Evolutionary conservation across 306 rosid genomes (phyloP).

Genomic region (Sesbania bispinosa): DNA sequence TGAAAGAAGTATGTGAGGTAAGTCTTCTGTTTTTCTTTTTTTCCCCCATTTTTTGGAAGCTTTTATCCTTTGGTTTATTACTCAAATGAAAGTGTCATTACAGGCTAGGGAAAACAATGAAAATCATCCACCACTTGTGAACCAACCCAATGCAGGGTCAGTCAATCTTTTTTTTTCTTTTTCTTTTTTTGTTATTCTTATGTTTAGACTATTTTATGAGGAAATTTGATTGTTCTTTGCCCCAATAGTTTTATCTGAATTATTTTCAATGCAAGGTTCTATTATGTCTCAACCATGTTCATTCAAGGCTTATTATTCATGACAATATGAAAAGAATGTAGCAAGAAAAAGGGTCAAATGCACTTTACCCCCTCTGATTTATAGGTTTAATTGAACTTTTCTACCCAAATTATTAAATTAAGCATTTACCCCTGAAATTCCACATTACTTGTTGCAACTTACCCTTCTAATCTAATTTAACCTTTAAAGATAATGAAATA

Average conservation of each 20-base stretch:
- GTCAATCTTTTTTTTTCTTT: background rate
- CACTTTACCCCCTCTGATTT: too few relatives aligned
- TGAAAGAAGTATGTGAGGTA: constrained; percentile 60
- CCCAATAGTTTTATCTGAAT: background rate
- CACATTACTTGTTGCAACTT: too few relatives aligned
- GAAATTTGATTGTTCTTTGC: background rate
- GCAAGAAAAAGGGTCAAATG: too few relatives aligned
- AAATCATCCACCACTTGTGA: constrained; percentile 22
- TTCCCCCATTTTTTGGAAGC: background rate
- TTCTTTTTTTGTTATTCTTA: too few relatives aligned
- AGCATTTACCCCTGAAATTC: too few relatives aligned
- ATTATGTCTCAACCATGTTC: background rate
- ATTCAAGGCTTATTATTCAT: background rate
- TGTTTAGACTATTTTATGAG: background rate
- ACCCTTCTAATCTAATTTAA: too few relatives aligned
- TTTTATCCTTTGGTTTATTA: background rate
- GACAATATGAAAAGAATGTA: background rate
- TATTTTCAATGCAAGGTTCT: background rate
- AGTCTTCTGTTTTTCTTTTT: background rate
- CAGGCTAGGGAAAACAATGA: constrained; percentile 33
- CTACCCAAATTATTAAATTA: too few relatives aligned
- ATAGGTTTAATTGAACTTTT: too few relatives aligned
- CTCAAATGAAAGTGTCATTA: background rate
- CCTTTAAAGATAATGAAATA: too few relatives aligned
- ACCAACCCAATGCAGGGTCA: constrained; percentile 34